Conservation (phyloP, 208 protist genomes). For the Trypanosoma vivax region DNA sequence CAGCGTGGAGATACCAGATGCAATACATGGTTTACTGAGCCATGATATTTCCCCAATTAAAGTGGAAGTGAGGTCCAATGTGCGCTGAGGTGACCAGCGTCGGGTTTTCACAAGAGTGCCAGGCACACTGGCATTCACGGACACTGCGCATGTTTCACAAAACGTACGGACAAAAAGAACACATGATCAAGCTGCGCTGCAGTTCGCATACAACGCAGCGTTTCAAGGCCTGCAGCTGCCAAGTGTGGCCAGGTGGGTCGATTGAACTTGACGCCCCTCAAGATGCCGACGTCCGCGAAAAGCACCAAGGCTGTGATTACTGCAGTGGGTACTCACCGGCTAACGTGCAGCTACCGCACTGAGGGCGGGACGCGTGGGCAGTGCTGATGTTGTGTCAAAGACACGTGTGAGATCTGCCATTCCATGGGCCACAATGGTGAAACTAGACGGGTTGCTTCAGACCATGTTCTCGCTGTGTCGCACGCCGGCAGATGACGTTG, state of each 20-base stretch:
- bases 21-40: not conserved
- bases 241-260: not conserved
- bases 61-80: not conserved
- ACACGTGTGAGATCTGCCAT: not conserved
- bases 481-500: not conserved
- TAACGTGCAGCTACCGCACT: not conserved
- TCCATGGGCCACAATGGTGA: not conserved
- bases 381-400: too few relatives aligned
- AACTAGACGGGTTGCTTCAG: not conserved
- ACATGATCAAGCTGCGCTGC: not conserved
- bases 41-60: not conserved
- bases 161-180: too few relatives aligned
- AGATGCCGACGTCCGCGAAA: not conserved
- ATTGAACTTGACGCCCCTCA: not conserved
- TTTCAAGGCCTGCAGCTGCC: not conserved
- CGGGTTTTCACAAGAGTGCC: not conserved
- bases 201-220: not conserved
- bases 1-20: not conserved
- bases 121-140: not conserved
- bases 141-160: too few relatives aligned
- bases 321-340: not conserved
- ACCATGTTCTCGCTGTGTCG: not conserved
- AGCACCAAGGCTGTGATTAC: not conserved
- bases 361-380: not conserved
- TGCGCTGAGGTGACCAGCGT: not conserved